Evolutionary conservation across 148 eudicot genomes (phyloP).

Genomic region (Persicaria maculosa): DNA sequence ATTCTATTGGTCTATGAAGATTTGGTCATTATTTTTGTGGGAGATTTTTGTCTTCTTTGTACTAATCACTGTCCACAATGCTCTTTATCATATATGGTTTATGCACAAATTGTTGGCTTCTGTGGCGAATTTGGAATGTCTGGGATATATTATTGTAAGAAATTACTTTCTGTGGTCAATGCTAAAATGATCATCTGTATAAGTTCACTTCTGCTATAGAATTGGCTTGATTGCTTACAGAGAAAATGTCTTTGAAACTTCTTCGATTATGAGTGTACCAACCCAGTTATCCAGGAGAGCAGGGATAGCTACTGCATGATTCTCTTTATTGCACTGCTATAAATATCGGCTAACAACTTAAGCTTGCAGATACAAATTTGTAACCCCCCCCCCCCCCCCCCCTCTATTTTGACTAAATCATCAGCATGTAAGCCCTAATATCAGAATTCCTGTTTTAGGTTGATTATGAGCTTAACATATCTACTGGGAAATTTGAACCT

Average conservation of each 20-base stretch:
- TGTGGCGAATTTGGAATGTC: neutral
- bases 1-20: neutral
- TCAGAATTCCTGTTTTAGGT: conserved; percentile 34
- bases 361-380: neutral
- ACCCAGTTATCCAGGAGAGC: neutral
- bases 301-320: neutral
- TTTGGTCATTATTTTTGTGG: neutral
- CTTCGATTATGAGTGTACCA: neutral
- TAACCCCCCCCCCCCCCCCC: too few relatives aligned
- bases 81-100: neutral
- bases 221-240: neutral
- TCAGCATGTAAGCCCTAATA: neutral
- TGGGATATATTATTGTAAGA: neutral
- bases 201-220: neutral
- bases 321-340: neutral
- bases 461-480: conserved; percentile 54
- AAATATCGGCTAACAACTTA: neutral
- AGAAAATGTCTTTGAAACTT: neutral
- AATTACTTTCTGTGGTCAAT: neutral
- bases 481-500: conserved; percentile 38
- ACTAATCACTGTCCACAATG: neutral
- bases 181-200: neutral
- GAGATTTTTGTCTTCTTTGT: neutral
- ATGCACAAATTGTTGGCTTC: neutral
- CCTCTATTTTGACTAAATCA: too few relatives aligned